Evolutionary conservation across 495 filamentous ascomycete species (phyloP), one percentile per base, ranked within the genome.

Genomic region (Penicillium crystallinum): DNA sequence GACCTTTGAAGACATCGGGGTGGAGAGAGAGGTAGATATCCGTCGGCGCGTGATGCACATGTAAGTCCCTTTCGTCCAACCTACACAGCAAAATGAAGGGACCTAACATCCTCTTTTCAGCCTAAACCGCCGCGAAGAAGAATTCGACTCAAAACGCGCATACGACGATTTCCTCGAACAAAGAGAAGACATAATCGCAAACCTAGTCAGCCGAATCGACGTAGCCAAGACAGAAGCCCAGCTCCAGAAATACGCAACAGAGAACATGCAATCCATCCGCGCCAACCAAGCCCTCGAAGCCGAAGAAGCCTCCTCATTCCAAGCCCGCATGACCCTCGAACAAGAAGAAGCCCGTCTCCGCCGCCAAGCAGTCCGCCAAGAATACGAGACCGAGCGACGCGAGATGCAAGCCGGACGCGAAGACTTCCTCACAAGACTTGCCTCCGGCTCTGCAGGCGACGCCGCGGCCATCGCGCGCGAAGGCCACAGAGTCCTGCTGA

Each of bases 161-260:
- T 97, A 85, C 72, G 96, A 97, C 71, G 84, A 97, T 68, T 97
- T 97, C 72, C 82, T 97, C 23, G 90, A 97, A 68, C 83, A 88
- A 57, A 88, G 96, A 23, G 93, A 99, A 73, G 82, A 87, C 54
- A 80, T 95, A 44, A 91, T 90, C 17, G 91, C 91, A 67, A 91
- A 95, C 59, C 78, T 99, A 2, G 85, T 96, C 10, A 74, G 80
- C 40, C 82, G 87, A 15, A 81, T 75, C 44, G 86, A 90, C 30
- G 77, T 87, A 0, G 78, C 78, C 6, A 82, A 82, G 46, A 83
- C 91, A 0, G 87, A 95, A 72, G 68, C 75, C 36, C 79, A 81
- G 48, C 77, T 97, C 30, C 66, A 77, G 39, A 72, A 69, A 45
- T 95, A 89, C 58, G 74, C 82, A 55, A 75, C 84, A 41, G 81